Evolutionary conservation across 164 flowering plant genomes (phyloP), one percentile per base, ranked within the genome.

Genomic region (Sedum album): DNA sequence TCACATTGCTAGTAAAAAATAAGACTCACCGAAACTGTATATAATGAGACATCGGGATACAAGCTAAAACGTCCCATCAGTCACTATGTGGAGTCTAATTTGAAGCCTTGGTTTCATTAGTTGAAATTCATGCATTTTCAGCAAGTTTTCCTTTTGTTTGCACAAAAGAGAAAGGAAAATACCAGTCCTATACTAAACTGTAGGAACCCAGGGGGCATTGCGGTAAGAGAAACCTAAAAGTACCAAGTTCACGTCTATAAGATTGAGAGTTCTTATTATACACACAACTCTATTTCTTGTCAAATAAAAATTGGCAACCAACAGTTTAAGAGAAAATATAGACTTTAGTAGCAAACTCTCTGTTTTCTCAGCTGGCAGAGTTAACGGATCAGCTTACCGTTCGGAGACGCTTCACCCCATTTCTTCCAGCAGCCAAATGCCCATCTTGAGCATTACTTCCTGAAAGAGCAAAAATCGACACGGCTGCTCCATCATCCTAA

Each of bases 321-420:
- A 30, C 65, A 61, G 57, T 11, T 51, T 5, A 26, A 23, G 38
- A 23, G 1, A 21, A 21, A 61, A 61, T 30, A 61, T 20, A 15
- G 21, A 7, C 14, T 6, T n/a, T n/a, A n/a, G n/a, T n/a, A n/a
- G n/a, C 36, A 30, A 30, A 15, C 21, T 30, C 28, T 30, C 38
- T 61, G 7, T 31, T 1, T 30, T 61, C 3, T 61, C 35, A 13
- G 9, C 26, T 30, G 4, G 66, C 66, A 31, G n/a, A 36, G 18
- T 36, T 9, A n/a, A 36, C 21, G 6, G 18, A 33, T 13, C 30
- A 3, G 17, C 85, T 83, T 82, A 93, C 98, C 31, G 97, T 93
- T 18, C 98, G 87, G n/a, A 93, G 93, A 48, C 98, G 97, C 80
- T 91, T 93, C 62, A 93, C 98, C 66, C 98, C 98, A 79, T 93